A percentile compares a stretch with the other conserved stretches of the same genome.
Evolutionary conservation across 768 basidiomycete genomes (phyloP).

Genomic region (Kwoniella botswanensis): DNA sequence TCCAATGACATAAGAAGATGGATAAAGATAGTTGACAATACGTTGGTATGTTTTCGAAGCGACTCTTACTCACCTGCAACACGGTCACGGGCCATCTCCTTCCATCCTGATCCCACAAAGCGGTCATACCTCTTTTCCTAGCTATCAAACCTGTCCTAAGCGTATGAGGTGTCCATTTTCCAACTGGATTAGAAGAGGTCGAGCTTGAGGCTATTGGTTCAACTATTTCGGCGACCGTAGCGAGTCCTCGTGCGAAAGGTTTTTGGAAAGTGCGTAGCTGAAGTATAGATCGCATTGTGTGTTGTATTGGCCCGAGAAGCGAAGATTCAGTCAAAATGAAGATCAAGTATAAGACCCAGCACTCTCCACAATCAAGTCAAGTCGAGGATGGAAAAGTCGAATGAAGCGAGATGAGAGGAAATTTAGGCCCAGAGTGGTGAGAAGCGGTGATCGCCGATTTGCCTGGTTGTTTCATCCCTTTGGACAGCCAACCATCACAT

Average conservation of each 20-base stretch:
- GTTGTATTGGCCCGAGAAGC: not conserved
- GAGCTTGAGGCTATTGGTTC: conserved; percentile 23
- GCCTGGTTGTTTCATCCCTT: not conserved
- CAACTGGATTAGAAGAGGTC: conserved; percentile 33
- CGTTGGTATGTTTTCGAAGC: not conserved
- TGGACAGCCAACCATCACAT: conserved; percentile 1
- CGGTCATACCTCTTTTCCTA: conserved; percentile 93
- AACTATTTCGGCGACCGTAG: conserved; percentile 29
- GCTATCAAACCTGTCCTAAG: conserved; percentile 91
- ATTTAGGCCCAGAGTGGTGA: not conserved
- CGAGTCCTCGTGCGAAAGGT: conserved; percentile 26
- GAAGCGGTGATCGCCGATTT: conserved; percentile 4
- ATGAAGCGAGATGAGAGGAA: not conserved
- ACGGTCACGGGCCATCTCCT: conserved; percentile 88
- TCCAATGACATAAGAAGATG: not conserved
- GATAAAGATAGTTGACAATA: too few species aligned
- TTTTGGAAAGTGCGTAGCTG: conserved; percentile 15
- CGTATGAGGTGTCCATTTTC: conserved; percentile 83
- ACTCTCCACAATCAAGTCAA: too few species aligned
- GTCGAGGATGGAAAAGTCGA: not conserved
- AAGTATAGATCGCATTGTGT: conserved; percentile 24
- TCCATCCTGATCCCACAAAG: conserved; percentile 89
- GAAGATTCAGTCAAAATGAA: too few species aligned
- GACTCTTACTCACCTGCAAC: conserved; percentile 71
- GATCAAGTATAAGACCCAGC: too few species aligned